phyloP scores from a whole-genome alignment of 371 early-diverging fungal species.

The Zopfochytrium polystomum region DNA sequence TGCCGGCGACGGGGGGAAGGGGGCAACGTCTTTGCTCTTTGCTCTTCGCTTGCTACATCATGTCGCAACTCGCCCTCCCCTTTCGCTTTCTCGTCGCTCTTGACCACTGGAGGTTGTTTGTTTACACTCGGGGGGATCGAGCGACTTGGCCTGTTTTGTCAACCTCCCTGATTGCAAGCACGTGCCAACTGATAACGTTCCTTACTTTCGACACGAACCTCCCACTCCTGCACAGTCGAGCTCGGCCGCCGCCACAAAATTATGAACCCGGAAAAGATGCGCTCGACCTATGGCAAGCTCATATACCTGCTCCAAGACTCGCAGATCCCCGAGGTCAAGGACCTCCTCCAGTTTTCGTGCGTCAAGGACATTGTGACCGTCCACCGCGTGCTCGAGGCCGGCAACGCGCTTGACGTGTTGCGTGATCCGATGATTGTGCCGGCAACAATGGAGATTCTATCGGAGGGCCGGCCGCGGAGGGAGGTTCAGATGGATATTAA shows the following conservation, averaged over 20 bases:
- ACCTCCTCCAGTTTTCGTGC: conserved; percentile 77
- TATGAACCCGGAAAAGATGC: conserved; percentile 97
- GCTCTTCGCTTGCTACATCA: no score
- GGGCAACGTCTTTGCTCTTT: no score
- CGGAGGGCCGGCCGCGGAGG: conserved; percentile 69
- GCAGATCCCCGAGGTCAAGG: conserved; percentile 76
- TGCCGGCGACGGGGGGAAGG: no score
- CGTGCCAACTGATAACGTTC: neutral
- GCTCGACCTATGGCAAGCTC: conserved; percentile 89
- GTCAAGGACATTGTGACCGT: conserved; percentile 87
- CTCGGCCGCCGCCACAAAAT: conserved; percentile 95
- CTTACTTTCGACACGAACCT: neutral
- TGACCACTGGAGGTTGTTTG: no score
- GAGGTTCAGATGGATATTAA: conserved; percentile 80
- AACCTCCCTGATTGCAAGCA: no score
- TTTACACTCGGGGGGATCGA: no score
- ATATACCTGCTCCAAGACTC: conserved; percentile 92
- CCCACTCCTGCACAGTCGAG: conserved; percentile 55
- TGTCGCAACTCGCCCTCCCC: no score
- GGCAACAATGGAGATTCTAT: conserved; percentile 88
- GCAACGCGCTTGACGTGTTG: conserved; percentile 64
- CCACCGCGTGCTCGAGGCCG: conserved; percentile 65
- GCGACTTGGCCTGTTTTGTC: no score
- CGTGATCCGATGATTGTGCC: conserved; percentile 72
- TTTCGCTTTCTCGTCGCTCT: no score